Evolutionary conservation across 1,284 basidiomycete genomes (phyloP).

Genomic region (Ganoderma sinense): DNA sequence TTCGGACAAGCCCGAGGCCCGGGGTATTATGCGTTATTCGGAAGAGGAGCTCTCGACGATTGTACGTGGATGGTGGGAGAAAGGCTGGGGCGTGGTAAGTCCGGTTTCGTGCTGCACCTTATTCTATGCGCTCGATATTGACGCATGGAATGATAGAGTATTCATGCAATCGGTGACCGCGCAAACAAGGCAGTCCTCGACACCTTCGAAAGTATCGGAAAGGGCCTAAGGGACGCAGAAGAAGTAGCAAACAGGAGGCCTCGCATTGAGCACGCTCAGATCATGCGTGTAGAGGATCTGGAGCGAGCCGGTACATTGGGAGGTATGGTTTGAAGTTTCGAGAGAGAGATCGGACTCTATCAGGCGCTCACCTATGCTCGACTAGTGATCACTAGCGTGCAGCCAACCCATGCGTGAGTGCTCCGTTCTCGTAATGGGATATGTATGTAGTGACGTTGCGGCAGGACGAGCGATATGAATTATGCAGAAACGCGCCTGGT

Average conservation of each 20-base stretch:
- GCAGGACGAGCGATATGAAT: conserved; percentile 89
- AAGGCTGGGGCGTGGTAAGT: conserved; percentile 74
- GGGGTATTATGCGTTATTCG: conserved; percentile 67
- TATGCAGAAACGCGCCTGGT: conserved; percentile 86
- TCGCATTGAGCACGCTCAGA: conserved; percentile 92
- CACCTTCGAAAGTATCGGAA: conserved; percentile 70
- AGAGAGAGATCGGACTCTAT: neutral
- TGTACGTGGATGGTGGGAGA: conserved; percentile 50
- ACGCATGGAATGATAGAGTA: conserved; percentile 59
- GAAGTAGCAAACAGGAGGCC: conserved; percentile 61
- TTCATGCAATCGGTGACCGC: conserved; percentile 92
- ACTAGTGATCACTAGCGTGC: conserved; percentile 89
- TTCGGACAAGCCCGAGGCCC: conserved; percentile 75
- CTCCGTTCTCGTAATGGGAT: neutral
- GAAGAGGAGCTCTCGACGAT: conserved; percentile 19
- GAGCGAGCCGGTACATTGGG: conserved; percentile 75
- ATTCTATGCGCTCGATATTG: neutral
- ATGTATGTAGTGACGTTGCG: conserved; percentile 8
- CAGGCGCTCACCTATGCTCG: neutral
- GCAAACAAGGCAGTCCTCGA: conserved; percentile 86
- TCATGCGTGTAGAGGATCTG: conserved; percentile 77
- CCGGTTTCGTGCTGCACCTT: too few relatives aligned
- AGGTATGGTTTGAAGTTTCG: conserved; percentile 55
- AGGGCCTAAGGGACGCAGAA: conserved; percentile 29
- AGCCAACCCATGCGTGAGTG: conserved; percentile 89